Base-by-base conservation (phyloP, 768 basidiomycete genomes). In the Tylopilus intermedius region DNA sequence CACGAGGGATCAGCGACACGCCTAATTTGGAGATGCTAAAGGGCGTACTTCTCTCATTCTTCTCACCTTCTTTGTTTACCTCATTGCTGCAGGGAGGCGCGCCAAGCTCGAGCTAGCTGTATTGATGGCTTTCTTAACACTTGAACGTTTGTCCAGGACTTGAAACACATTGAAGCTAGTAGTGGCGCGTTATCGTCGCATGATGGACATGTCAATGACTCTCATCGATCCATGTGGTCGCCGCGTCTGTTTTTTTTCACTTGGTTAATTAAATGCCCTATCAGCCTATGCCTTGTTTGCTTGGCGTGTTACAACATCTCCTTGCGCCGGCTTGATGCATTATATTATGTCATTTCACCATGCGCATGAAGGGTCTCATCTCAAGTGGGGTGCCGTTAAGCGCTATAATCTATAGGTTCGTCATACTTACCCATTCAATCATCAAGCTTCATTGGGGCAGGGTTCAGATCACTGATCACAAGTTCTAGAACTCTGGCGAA, bases 171-270 rank as follows among this genome's bases (percentile, higher is more conserved):
- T 37, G 14, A 37, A 39, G n/a, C 38, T 9, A 8, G 18, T 9
- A 8, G 38, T 21, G 59, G 56, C 48, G 50, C 49, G 38, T 33
- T 46, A 62, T 56, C 48, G 22, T 45, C 47, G 29, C n/a, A 49
- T 45, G 8, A 24, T 39, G 27, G 45, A 32, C 5, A 30, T 50
- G 18, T 44, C 24, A 24, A 24, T 24, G 24, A 41, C 33, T 14
- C 47, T 40, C 22, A 44, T 33, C 21, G 4, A 41, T 40, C 40
- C 32, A 45, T 26, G 43, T 47, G 38, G 37, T 21, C 18, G 44
- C n/a, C n/a, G 37, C 30, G n/a, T 42, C 24, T 13, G 35, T 27
- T 38, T 42, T 27, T 38, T 42, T 33, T 26, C 29, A 26, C 14
- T 15, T 42, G 9, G 26, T 51, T 47, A 51, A 45, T 50, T 43